A percentile compares a stretch with the other conserved stretches of the same genome.
Evolutionary conservation across 495 filamentous ascomycete genomes (phyloP).

Genomic region (Lasiosphaeria hispida): DNA sequence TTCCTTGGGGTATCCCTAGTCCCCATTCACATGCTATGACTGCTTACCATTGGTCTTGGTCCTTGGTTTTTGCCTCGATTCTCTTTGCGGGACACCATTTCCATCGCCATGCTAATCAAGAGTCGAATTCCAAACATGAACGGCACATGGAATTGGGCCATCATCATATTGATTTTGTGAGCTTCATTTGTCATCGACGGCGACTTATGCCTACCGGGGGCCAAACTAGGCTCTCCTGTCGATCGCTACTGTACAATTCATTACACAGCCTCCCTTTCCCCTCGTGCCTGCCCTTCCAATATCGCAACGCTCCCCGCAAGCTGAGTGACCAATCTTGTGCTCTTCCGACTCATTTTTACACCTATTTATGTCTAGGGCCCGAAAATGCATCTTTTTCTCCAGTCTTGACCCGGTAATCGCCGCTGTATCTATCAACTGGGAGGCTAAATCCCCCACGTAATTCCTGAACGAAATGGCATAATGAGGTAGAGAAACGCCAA

Average conservation of each 20-base stretch:
- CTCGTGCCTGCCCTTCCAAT: not conserved
- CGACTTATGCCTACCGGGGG: not conserved
- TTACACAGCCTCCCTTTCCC: not conserved
- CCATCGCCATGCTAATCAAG: no score
- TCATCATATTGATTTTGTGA: not conserved
- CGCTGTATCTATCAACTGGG: not conserved
- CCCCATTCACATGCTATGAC: no score
- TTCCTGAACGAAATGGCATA: no score
- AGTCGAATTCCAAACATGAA: no score
- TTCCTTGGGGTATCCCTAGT: no score
- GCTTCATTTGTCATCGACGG: not conserved
- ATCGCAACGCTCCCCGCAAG: not conserved
- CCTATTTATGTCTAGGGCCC: not conserved
- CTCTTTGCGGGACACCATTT: no score
- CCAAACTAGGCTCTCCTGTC: not conserved
- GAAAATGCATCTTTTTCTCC: not conserved
- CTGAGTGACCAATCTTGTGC: not conserved
- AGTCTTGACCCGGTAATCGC: not conserved
- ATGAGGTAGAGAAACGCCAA: no score
- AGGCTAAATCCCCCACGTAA: not conserved
- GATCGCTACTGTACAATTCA: conserved; percentile 6
- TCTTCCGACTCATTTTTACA: not conserved
- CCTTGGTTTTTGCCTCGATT: no score
- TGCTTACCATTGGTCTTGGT: no score
- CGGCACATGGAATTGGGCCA: not conserved